These are phyloP conservation scores for Wickerhamomyces sydowiorum DNA, from an alignment of 805 yeast genomes.

Conservation along the genomic window DNA sequence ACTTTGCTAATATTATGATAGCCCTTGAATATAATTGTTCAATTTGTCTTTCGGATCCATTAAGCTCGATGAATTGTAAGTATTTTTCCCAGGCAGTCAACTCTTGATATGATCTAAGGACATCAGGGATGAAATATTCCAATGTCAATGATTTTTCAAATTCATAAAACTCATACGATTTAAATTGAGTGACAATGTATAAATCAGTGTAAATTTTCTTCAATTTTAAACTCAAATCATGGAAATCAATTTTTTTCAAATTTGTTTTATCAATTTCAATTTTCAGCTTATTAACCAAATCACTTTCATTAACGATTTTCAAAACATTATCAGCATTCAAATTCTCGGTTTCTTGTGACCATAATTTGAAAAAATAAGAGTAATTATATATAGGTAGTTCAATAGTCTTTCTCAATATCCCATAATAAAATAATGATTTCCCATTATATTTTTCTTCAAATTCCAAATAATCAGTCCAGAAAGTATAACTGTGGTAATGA, in stretches of 20 bases:
- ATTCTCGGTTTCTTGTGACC: slow-evolving; percentile 27
- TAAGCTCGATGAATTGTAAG: slow-evolving; percentile 44
- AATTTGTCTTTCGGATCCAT: slow-evolving; percentile 10
- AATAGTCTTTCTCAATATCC: slow-evolving; percentile 39
- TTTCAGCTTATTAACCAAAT: slow-evolving; percentile 17
- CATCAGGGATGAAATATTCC: slow-evolving; percentile 32
- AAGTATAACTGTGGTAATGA: slow-evolving; percentile 45
- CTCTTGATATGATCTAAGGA: slow-evolving; percentile 35
- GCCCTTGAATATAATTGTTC: slow-evolving; percentile 42
- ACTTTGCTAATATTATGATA: slow-evolving; percentile 37
- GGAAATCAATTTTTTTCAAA: slow-evolving; percentile 8
- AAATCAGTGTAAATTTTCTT: slow-evolving; percentile 46
- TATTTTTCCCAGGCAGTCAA: slow-evolving; percentile 55
- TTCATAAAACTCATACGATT: slow-evolving; percentile 40
- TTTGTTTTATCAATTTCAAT: slow-evolving; percentile 3
- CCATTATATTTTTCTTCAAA: slow-evolving; percentile 35
- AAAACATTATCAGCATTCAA: slow-evolving; percentile 6
- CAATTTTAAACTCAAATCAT: slow-evolving; percentile 30
- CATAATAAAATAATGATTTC: slow-evolving; percentile 15
- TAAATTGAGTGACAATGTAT: slow-evolving; percentile 50
- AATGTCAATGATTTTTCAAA: slow-evolving; percentile 39
- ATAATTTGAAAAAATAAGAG: slow-evolving; percentile 37
- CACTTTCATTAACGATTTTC: slow-evolving; percentile 11
- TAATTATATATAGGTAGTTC: slow-evolving; percentile 56
- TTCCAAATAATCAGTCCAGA: slow-evolving; percentile 44